Base-by-base conservation (phyloP, 164 flowering plant species). In the Vitis cinerea region DNA sequence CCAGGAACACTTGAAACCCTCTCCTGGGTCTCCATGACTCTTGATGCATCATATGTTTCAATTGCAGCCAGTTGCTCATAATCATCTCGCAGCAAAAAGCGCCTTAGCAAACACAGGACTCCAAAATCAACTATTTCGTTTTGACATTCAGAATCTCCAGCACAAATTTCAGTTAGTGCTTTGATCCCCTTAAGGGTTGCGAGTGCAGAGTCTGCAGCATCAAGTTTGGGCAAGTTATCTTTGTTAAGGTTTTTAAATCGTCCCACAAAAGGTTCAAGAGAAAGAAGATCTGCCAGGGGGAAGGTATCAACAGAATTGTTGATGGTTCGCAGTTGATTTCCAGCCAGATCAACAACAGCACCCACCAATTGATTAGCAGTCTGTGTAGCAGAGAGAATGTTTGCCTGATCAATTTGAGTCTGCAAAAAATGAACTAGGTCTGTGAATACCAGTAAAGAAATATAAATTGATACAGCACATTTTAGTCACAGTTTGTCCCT, bases 41-140 rank as follows among this genome's bases (percentile, higher is more conserved):
- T 86, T 61, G 98, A 93, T 72, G 97, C 99, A 84, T 91, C 92
- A 83, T 96, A 96, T 67, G 99, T 86, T 81, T 95, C 93, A 66
- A 73, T 85, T 65, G 99, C 99, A 81, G 97, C 93, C 49, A 96
- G 85, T 55, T 89, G 87, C 73, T 96, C 99, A 81, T 88, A 96
- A 81, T 96, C 99, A 84, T 93, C 99, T 56, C 84, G 71, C 64
- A 96, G 68, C 66, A 96, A 74, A 72, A 85, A 81, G 63, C 98
- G 95, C 63, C 93, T 84, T 48, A 96, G 84, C 81, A 96, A 81
- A 75, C 88, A 90, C 54, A 96, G 64, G 13, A 93, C 84, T 60
- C 99, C 99, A 72, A 78, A 82, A 72, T 89, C 92, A 68, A 68
- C 75, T 59, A 96, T 75, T 75, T 76, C 89, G 49, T 86, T 75